Evolutionary conservation across 164 flowering plant species (phyloP), one percentile per base, ranked within the genome.

Genomic region (Malania oleifera): DNA sequence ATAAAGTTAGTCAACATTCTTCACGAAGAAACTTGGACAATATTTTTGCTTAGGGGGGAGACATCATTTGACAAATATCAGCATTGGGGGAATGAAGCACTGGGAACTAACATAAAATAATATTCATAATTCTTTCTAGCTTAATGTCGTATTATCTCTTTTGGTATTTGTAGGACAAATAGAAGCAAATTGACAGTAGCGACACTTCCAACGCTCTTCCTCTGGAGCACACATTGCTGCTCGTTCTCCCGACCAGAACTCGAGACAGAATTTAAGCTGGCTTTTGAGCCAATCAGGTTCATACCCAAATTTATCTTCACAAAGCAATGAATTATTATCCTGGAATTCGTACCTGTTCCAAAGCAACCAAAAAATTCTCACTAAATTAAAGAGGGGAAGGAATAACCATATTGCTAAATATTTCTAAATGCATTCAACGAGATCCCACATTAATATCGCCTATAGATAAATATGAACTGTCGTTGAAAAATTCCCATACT

Each of bases 171-270:
- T 17, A 15, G 80, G 81, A 55, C 96, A 91, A 7, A 54, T 59
- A 3, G 76, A 62, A 20, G 82, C 71, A 64, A 78, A 89, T 26
- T 76, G 68, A 62, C 98, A 91, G 54, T 56, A 64, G 46, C 62
- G 45, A 67, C 96, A 91, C 71, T 89, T 91, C 98, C 96, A 91
- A 1, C 73, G 78, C 72, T 91, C 98, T 38, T 82, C 88, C 53
- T 65, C 57, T 23, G 82, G 67, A 43, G 75, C 64, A 60, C 68
- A 85, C 34, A 22, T 70, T 19, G 89, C 83, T 68, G 80, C 89
- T 47, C 95, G 63, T 60, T 78, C 65, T 15, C 96, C 92, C 46
- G 7, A 40, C 95, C 98, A 91, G 66, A 88, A 80, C 67, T 86
- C 83, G 6, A 88, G 84, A 58, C 60, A 66, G 54, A 44, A 26